phyloP scores from a whole-genome alignment of 495 filamentous ascomycete genomes.

The Trichoderma reesei region DNA sequence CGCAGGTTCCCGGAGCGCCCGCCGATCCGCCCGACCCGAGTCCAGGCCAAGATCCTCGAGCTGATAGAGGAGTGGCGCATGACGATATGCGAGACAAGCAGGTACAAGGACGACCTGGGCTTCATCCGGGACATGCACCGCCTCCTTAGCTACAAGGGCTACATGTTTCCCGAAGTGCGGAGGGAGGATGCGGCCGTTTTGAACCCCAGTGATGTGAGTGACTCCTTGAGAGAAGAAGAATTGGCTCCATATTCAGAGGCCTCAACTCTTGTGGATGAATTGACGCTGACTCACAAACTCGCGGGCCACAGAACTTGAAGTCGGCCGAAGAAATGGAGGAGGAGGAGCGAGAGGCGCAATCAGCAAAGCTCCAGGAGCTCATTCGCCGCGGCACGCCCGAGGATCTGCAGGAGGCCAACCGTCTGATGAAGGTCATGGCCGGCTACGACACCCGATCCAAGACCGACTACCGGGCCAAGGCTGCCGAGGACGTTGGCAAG shows the following conservation, averaged over 20 bases:
- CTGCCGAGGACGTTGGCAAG: constrained; percentile 86
- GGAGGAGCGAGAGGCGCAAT: constrained; percentile 88
- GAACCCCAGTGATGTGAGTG: constrained; percentile 90
- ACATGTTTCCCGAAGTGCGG: constrained; percentile 83
- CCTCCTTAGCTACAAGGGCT: constrained; percentile 90
- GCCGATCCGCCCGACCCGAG: constrained; percentile 70
- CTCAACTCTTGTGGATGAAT: neutral
- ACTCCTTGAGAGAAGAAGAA: neutral
- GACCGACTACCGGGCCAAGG: constrained; percentile 95
- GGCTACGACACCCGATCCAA: constrained; percentile 91
- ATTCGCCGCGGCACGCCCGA: constrained; percentile 86
- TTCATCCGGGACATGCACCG: constrained; percentile 98
- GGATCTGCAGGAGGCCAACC: constrained; percentile 91
- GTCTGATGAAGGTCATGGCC: constrained; percentile 98
- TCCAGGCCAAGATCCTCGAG: constrained; percentile 88
- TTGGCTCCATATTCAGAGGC: constrained; percentile 4
- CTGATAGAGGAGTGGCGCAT: constrained; percentile 97
- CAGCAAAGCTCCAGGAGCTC: constrained; percentile 92
- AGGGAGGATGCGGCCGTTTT: constrained; percentile 92
- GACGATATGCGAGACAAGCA: constrained; percentile 94
- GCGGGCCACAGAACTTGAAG: constrained; percentile 61
- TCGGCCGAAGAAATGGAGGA: constrained; percentile 99
- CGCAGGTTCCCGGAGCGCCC: constrained; percentile 92
- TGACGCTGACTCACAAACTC: neutral
- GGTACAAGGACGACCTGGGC: constrained; percentile 93